Base-by-base conservation (phyloP, 2,329 filamentous ascomycete genomes). In the Gnomoniopsis smithogilvyi region DNA sequence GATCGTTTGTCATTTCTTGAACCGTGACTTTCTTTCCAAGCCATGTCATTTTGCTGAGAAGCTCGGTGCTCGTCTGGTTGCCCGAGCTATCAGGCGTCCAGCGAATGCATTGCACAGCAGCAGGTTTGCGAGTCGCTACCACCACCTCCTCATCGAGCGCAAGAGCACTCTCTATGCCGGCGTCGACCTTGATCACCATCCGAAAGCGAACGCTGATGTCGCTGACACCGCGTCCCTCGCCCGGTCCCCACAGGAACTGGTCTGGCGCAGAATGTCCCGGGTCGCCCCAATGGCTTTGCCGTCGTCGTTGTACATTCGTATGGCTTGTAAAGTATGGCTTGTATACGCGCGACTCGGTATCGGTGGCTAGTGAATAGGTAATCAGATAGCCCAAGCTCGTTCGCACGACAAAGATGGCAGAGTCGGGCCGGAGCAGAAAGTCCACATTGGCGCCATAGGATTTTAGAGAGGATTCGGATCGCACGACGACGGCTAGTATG, bases 141-240 rank as follows among this genome's bases (percentile, higher is more conserved):
- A 98, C 81, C 45, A 99, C 79, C 72, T 98, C 95, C 58, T 96
- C 91, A 65, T 98, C 95, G 22, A 98, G 81, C 2, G 95, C 94
- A 56, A 98, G 77, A 12, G 91, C 92, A 67, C 88, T 91, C 65
- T 88, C 87, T 66, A 99, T 97, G 2, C 95, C 95, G 2, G 95
- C 95, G 73, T 99, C 95, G 19, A 99, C 92, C 71, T 96, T 96
- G 69, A 99, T 98, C 15, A 96, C 94, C 90, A 97, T 96, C 59
- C 94, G 86, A 74, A 99, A 99, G 12, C 92, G 89, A 51, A 99
- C 82, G 67, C 89, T 96, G 58, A 96, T 86, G 73, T 99, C 95
- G 55, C 86, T 85, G 53, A 96, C 87, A 3, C 91, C 91, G 51
- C 83, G 83, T 11, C 90, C 90, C 72, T 97, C 95, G 36, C 93